Evolutionary conservation across 768 basidiomycete species (phyloP).

Genomic region (Russula compacta): DNA sequence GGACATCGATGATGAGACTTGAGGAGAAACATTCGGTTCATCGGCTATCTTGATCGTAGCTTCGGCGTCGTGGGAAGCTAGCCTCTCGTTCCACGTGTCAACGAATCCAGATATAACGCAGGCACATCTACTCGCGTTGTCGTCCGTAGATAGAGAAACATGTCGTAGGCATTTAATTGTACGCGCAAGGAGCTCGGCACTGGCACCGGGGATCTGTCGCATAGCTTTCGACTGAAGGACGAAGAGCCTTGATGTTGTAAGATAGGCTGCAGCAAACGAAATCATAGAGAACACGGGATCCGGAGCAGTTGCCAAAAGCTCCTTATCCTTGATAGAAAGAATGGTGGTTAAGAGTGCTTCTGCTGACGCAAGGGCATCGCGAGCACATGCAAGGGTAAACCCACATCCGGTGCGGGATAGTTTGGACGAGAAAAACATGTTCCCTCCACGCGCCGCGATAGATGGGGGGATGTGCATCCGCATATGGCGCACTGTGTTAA

Average conservation of each 20-base stretch:
- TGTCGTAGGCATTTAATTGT: constrained; percentile 6
- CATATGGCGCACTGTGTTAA: constrained; percentile 29
- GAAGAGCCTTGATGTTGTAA: constrained; percentile 35
- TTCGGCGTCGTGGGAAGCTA: not conserved
- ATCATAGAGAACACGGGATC: constrained; percentile 36
- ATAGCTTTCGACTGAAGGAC: constrained; percentile 5
- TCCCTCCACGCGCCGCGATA: not conserved
- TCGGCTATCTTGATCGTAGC: not conserved
- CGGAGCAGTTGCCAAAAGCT: constrained; percentile 33
- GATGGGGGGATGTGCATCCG: constrained; percentile 15
- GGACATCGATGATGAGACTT: not conserved
- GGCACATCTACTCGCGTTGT: constrained; percentile 17
- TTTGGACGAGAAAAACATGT: constrained; percentile 5
- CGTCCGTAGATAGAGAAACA: constrained; percentile 11
- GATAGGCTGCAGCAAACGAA: constrained; percentile 34
- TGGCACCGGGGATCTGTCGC: constrained; percentile 11
- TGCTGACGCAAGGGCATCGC: constrained; percentile 31
- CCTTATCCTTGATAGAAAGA: constrained; percentile 29
- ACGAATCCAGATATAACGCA: constrained; percentile 12
- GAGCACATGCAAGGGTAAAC: constrained; percentile 30
- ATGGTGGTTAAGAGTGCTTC: constrained; percentile 31
- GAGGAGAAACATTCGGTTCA: not conserved
- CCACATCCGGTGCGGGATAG: constrained; percentile 15
- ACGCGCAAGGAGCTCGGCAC: constrained; percentile 14
- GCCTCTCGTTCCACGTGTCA: constrained; percentile 12